A percentile compares a stretch with the other conserved stretches of the same genome.
Conservation (phyloP, 169 alveolate species). For the Theileria sp. region DNA sequence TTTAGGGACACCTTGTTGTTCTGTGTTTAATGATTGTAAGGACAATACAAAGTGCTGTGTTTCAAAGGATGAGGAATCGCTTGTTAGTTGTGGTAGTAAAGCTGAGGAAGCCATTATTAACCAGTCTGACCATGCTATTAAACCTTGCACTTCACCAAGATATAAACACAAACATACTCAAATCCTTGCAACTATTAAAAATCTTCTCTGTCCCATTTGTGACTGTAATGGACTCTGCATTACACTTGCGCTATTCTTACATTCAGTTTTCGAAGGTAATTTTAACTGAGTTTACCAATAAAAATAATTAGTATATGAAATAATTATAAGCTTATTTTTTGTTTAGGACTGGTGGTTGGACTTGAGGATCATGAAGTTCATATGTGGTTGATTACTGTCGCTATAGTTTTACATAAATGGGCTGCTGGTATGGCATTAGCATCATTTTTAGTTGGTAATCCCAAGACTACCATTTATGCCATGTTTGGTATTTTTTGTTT, state of each 20-base stretch:
- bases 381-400: conserved; percentile 53
- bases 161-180: conserved; percentile 35
- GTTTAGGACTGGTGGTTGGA: conserved; percentile 56
- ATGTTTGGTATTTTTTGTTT: conserved; percentile 44
- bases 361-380: conserved; percentile 40
- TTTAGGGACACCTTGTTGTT: conserved; percentile 50
- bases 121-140: background rate
- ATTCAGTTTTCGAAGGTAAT: conserved; percentile 63
- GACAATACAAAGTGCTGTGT: conserved; percentile 23
- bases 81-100: background rate
- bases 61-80: background rate
- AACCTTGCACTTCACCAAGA: background rate
- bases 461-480: background rate
- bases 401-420: conserved; percentile 60
- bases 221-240: conserved; percentile 66
- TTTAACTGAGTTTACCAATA: no score
- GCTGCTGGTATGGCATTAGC: conserved; percentile 69
- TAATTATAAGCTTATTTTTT: no score
- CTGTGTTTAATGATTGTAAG: conserved; percentile 51
- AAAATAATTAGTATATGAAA: no score
- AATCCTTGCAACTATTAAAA: conserved; percentile 27
- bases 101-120: background rate
- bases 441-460: conserved; percentile 29
- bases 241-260: conserved; percentile 53
- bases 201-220: conserved; percentile 60